A percentile compares a stretch with the other conserved stretches of the same genome.
Conservation (phyloP, 805 yeast species). For the Metschnikowia matae region DNA sequence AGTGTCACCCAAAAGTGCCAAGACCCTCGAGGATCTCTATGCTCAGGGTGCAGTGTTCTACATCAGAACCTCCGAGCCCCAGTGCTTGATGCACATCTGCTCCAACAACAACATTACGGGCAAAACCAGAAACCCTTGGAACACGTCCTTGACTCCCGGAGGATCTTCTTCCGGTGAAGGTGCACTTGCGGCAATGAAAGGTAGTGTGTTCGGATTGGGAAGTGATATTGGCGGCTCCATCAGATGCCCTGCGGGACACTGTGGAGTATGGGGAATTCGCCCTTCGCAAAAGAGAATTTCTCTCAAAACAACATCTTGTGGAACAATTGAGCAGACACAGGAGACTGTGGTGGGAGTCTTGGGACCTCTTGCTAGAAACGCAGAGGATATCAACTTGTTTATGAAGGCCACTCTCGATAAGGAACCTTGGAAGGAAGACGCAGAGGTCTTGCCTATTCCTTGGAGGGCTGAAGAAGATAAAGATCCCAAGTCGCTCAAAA, state of each 20-base stretch:
- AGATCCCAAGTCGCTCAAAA: slow-evolving; percentile 10
- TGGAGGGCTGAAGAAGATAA: slow-evolving; percentile 14
- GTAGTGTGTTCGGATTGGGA: slow-evolving; percentile 18
- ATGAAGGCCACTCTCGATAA: slow-evolving; percentile 14
- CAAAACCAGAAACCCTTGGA: slow-evolving; percentile 16
- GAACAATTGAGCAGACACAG: slow-evolving; percentile 8
- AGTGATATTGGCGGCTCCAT: slow-evolving; percentile 20
- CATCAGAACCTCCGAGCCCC: slow-evolving; percentile 18
- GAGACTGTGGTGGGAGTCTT: slow-evolving; percentile 15
- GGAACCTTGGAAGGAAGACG: slow-evolving; percentile 17
- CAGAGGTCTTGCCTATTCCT: slow-evolving; percentile 16
- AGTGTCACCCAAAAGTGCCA: slow-evolving; percentile 9
- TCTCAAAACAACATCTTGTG: slow-evolving; percentile 9
- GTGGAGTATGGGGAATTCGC: slow-evolving; percentile 19
- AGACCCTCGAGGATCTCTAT: slow-evolving; percentile 10
- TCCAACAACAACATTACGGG: slow-evolving; percentile 19
- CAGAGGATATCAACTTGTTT: slow-evolving; percentile 17
- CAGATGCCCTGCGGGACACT: slow-evolving; percentile 18
- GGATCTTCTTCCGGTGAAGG: slow-evolving; percentile 20
- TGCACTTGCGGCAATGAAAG: slow-evolving; percentile 18
- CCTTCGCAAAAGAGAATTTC: slow-evolving; percentile 16
- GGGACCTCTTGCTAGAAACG: slow-evolving; percentile 17
- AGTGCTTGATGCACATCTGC: slow-evolving; percentile 18
- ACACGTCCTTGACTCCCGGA: slow-evolving; percentile 16
- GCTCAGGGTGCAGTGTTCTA: slow-evolving; percentile 19